Evolutionary conservation across 495 filamentous ascomycete species (phyloP), one percentile per base, ranked within the genome.

Genomic region (Chaetomidium leptoderma): DNA sequence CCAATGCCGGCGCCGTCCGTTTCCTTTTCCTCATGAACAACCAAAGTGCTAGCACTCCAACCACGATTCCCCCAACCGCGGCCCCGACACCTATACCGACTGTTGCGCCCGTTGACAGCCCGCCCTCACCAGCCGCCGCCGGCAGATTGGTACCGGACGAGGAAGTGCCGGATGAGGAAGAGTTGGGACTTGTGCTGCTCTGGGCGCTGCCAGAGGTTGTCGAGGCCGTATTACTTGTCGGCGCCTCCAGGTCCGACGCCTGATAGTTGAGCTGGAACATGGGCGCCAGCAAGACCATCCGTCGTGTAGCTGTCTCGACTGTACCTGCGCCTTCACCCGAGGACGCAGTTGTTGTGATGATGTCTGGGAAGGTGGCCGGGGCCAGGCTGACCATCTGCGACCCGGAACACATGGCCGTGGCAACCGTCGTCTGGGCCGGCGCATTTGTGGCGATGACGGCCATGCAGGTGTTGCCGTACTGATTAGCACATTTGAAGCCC

Each of bases 221-320:
- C 13, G 42, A 16, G 7, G 16, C 2, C 8, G 32, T 19, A 0
- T n/a, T n/a, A n/a, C n/a, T n/a, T n/a, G 21, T 27, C 9, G 32
- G 3, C 0, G 53, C 14, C 8, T 17, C 23, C 5, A 56, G 42
- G 23, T 56, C 53, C 1, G 53, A 56, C 6, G 53, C 1, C 21
- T 19, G 53, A n/a, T 37, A 48, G 17, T 56, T 56, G 5, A 56
- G 33, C 32, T 56, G 53, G 23, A 56, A 56, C 53, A 56, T 56
- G 21, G 43, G 53, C 3, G 53, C 43, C 3, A 47, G 7, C 19
- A 56, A 9, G 3, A 19, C 1, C 19, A 56, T 23, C 1, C 17
- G 16, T 13, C 0, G 24, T 10, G 37, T 30, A 6, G 10, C 11
- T 11, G 48, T 53, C 21, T 27, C 4, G 21, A 52, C 35, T 6